phyloP scores from a whole-genome alignment of 352 stramenopile genomes.

The Phytophthora pistaciae region DNA sequence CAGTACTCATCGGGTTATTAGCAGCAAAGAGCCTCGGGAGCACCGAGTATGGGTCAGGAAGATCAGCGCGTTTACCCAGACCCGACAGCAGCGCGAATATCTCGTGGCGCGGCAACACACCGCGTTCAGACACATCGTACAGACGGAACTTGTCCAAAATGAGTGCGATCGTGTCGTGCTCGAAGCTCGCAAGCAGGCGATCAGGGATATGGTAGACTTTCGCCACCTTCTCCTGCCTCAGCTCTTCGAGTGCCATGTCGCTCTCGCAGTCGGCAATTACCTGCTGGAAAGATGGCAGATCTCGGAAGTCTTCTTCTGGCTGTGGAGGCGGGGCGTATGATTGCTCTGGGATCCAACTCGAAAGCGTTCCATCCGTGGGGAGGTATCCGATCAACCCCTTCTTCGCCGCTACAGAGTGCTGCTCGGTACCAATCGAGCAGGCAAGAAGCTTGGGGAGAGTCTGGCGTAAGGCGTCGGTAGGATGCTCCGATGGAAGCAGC shows the following conservation, averaged over 20 bases:
- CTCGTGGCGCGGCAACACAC: slow-evolving; percentile 45
- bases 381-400: slow-evolving; percentile 28
- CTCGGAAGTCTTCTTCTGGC: slow-evolving; percentile 31
- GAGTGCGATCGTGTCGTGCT: slow-evolving; percentile 33
- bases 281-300: slow-evolving; percentile 39
- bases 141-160: slow-evolving; percentile 47
- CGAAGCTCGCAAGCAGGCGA: slow-evolving; percentile 40
- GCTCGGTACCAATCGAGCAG: background rate
- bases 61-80: slow-evolving; percentile 43
- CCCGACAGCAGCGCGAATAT: slow-evolving; percentile 50
- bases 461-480: slow-evolving; percentile 15
- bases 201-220: slow-evolving; percentile 39
- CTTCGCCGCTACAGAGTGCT: background rate
- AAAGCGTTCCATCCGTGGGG: slow-evolving; percentile 3
- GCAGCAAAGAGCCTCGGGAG: slow-evolving; percentile 31
- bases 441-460: slow-evolving; percentile 23
- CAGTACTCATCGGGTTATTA: background rate
- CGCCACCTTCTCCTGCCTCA: slow-evolving; percentile 23
- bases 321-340: background rate
- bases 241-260: slow-evolving; percentile 35
- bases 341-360: slow-evolving; percentile 18
- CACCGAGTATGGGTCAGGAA: slow-evolving; percentile 53
- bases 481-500: slow-evolving; percentile 27
- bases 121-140: slow-evolving; percentile 54
- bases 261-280: slow-evolving; percentile 44